Evolutionary conservation across 2,329 filamentous ascomycete species (phyloP).

Genomic region (Hypocrella siamensis): DNA sequence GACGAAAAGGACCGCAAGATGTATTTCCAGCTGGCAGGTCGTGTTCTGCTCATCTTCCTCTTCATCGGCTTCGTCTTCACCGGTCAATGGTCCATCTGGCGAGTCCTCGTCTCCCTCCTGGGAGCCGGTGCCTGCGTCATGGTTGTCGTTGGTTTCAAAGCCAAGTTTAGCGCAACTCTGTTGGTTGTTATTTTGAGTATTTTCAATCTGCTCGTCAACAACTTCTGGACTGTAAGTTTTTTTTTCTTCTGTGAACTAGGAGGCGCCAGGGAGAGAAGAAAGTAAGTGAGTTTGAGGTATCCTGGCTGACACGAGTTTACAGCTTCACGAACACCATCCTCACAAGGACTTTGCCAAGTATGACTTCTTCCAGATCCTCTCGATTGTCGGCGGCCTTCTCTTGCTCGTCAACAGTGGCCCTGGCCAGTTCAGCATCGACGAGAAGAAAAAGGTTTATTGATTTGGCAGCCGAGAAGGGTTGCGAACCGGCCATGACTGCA

Average conservation of each 20-base stretch:
- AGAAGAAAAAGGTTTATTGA: constrained; percentile 99
- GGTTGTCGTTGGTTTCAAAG: constrained; percentile 99
- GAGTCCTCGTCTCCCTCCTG: constrained; percentile 68
- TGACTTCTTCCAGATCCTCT: constrained; percentile 99
- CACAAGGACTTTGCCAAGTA: constrained; percentile 99
- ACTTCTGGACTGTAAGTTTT: constrained; percentile 90
- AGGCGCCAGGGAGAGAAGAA: too few relatives aligned
- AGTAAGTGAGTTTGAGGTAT: too few relatives aligned
- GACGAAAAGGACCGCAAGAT: constrained; percentile 99
- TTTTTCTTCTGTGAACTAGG: not conserved
- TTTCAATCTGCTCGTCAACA: constrained; percentile 96
- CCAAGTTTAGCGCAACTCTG: constrained; percentile 94
- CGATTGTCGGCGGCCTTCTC: constrained; percentile 90
- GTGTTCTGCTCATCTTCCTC: constrained; percentile 91
- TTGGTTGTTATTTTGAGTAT: constrained; percentile 88
- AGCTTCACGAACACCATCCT: constrained; percentile 95
- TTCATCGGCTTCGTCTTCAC: constrained; percentile 95
- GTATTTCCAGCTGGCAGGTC: constrained; percentile 97
- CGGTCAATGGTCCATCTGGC: constrained; percentile 81
- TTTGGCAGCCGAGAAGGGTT: not conserved
- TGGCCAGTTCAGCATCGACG: constrained; percentile 93
- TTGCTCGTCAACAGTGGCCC: constrained; percentile 97
- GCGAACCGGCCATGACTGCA: too few relatives aligned
- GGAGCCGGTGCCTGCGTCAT: constrained; percentile 89
- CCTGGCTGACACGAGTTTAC: too few relatives aligned